phyloP scores from a whole-genome alignment of 1,284 basidiomycete genomes.

The Neotropicomus parvogracilis region DNA sequence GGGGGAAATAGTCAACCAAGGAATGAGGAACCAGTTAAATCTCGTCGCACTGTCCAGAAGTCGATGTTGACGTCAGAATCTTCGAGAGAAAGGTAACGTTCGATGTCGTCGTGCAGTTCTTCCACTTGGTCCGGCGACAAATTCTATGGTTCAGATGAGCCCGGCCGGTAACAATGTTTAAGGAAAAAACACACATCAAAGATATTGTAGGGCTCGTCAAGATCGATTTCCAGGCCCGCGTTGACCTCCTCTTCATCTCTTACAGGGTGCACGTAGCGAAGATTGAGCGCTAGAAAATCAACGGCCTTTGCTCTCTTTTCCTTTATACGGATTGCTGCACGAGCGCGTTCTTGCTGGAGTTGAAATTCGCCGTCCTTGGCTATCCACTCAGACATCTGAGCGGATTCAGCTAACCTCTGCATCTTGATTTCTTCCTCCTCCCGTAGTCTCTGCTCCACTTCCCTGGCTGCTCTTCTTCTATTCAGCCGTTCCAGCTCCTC shows the following conservation, averaged over 20 bases:
- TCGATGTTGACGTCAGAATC: conserved; percentile 84
- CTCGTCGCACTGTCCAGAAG: conserved; percentile 85
- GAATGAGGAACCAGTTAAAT: conserved; percentile 2
- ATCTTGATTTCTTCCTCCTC: conserved; percentile 92
- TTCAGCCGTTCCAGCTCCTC: conserved; percentile 94
- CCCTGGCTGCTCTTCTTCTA: conserved; percentile 85
- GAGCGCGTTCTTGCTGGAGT: conserved; percentile 86
- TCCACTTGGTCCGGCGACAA: conserved; percentile 84
- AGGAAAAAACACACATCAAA: conserved; percentile 62
- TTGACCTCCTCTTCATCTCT: conserved; percentile 69
- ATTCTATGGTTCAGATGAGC: conserved; percentile 53
- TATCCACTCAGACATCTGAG: conserved; percentile 97
- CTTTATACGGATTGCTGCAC: conserved; percentile 91
- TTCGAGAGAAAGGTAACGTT: conserved; percentile 87
- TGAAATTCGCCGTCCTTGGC: conserved; percentile 97
- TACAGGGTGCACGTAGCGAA: conserved; percentile 79
- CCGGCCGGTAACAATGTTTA: not conserved
- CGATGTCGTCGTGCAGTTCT: conserved; percentile 93
- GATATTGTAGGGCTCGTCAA: conserved; percentile 97
- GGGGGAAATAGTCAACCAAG: conserved; percentile 10
- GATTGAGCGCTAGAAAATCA: conserved; percentile 90
- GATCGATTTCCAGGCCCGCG: conserved; percentile 91
- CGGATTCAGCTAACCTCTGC: conserved; percentile 87
- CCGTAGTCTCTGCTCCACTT: conserved; percentile 80
- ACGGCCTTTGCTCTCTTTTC: conserved; percentile 96